Conservation (phyloP, 2,329 filamentous ascomycete species). For the Trichoderma sp. region DNA sequence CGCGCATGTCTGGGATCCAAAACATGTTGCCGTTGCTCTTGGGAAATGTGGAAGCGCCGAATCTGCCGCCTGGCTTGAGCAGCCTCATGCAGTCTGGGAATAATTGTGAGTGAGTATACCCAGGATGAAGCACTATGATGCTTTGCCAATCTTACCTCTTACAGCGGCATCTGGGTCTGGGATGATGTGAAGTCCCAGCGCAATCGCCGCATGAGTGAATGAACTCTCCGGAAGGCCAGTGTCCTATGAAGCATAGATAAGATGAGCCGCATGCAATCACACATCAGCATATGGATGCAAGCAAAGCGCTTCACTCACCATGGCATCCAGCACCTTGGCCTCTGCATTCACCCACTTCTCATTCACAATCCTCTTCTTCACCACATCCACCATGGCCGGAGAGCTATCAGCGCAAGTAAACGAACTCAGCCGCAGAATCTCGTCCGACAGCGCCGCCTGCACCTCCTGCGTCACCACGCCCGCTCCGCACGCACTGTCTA, state of each 20-base stretch:
- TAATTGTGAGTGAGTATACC: not conserved
- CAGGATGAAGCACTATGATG: not conserved
- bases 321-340: slow-evolving; percentile 48
- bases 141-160: slow-evolving; percentile 29
- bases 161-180: slow-evolving; percentile 42
- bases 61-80: slow-evolving; percentile 43
- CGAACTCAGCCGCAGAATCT: slow-evolving; percentile 45
- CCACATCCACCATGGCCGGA: slow-evolving; percentile 43
- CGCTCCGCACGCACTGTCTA: slow-evolving; percentile 57
- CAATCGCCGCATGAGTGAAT: slow-evolving; percentile 49
- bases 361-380: slow-evolving; percentile 41
- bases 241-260: slow-evolving; percentile 34
- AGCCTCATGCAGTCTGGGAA: slow-evolving; percentile 40
- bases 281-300: not conserved
- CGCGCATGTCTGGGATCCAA: slow-evolving; percentile 43
- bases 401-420: slow-evolving; percentile 55
- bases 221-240: slow-evolving; percentile 42
- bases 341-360: slow-evolving; percentile 52
- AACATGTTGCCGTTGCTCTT: slow-evolving; percentile 36
- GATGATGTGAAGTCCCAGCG: slow-evolving; percentile 51
- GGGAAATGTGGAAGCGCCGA: slow-evolving; percentile 44
- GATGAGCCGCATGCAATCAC: not conserved
- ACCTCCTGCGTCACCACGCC: slow-evolving; percentile 52
- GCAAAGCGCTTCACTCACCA: slow-evolving; percentile 38
- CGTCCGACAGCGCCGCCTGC: slow-evolving; percentile 41